phyloP scores from a whole-genome alignment of 2,329 filamentous ascomycete genomes.

The Penicillium sp. region DNA sequence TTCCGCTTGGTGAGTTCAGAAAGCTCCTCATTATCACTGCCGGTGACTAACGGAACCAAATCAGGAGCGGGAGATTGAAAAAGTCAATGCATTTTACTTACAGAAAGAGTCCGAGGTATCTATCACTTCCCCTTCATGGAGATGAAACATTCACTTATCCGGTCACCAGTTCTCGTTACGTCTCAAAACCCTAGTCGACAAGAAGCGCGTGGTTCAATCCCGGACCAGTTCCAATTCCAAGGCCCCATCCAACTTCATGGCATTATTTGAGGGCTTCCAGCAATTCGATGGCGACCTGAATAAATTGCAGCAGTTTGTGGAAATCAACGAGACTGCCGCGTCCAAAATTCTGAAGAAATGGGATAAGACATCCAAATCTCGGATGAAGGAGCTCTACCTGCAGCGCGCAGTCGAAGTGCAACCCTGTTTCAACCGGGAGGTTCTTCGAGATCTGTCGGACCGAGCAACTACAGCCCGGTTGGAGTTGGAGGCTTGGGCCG shows the following conservation, averaged over 20 bases:
- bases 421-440: slow-evolving; percentile 95
- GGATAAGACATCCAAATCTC: slow-evolving; percentile 99
- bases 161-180: slow-evolving; percentile 77
- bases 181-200: slow-evolving; percentile 87
- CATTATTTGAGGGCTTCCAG: slow-evolving; percentile 92
- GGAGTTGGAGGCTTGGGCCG: slow-evolving; percentile 93
- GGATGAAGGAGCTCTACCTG: slow-evolving; percentile 95
- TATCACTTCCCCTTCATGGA: slow-evolving; percentile 10
- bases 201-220: slow-evolving; percentile 87
- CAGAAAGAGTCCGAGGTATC: slow-evolving; percentile 96
- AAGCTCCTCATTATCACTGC: neutral
- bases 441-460: slow-evolving; percentile 94
- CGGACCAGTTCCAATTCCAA: slow-evolving; percentile 75
- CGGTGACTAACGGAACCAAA: neutral
- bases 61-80: slow-evolving; percentile 95
- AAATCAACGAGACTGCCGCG: slow-evolving; percentile 96
- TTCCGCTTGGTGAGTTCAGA: slow-evolving; percentile 75
- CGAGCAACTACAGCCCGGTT: slow-evolving; percentile 95
- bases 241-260: slow-evolving; percentile 88
- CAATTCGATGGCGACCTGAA: slow-evolving; percentile 96
- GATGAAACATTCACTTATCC: neutral
- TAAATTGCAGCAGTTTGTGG: slow-evolving; percentile 96
- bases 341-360: slow-evolving; percentile 99
- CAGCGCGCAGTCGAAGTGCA: slow-evolving; percentile 95
- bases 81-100: slow-evolving; percentile 96